phyloP scores from a whole-genome alignment of 2,329 filamentous ascomycete species.

The Talaromyces sp. region DNA sequence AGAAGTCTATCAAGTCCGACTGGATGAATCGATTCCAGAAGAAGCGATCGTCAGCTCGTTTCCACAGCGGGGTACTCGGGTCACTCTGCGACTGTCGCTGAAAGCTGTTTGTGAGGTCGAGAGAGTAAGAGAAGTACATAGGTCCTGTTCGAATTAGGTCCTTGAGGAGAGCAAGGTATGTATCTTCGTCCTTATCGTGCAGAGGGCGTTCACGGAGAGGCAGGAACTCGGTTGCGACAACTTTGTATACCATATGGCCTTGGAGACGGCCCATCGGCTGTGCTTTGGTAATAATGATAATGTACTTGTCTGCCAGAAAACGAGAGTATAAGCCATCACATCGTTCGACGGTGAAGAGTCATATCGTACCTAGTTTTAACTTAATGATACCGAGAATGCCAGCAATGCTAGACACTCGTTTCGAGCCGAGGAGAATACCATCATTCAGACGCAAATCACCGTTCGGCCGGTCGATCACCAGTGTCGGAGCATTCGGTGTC shows the following conservation, averaged over 20 bases:
- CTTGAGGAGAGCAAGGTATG: conserved; percentile 78
- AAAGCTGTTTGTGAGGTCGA: conserved; percentile 95
- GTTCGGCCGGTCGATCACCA: conserved; percentile 86
- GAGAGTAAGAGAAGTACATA: conserved; percentile 97
- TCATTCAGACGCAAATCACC: conserved; percentile 85
- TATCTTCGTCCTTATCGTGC: conserved; percentile 90
- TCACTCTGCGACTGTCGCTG: conserved; percentile 84
- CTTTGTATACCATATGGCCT: conserved; percentile 94
- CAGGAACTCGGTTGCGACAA: conserved; percentile 85
- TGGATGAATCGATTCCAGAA: conserved; percentile 98
- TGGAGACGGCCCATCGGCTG: conserved; percentile 85
- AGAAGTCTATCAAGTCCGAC: conserved; percentile 86
- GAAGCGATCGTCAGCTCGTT: conserved; percentile 90
- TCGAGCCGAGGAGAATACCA: conserved; percentile 68
- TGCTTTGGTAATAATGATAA: conserved; percentile 92
- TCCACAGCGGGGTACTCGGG: conserved; percentile 73
- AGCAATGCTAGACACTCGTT: conserved; percentile 88
- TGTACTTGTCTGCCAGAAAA: conserved; percentile 73
- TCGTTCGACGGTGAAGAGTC: background rate
- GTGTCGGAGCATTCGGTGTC: conserved; percentile 78
- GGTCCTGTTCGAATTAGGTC: conserved; percentile 75
- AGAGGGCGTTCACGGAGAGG: conserved; percentile 89
- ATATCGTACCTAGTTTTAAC: conserved; percentile 72
- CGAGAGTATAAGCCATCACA: conserved; percentile 15
- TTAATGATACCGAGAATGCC: conserved; percentile 93